Conservation (phyloP, 2,329 filamentous ascomycete species). For the Hysterium pulicare region DNA sequence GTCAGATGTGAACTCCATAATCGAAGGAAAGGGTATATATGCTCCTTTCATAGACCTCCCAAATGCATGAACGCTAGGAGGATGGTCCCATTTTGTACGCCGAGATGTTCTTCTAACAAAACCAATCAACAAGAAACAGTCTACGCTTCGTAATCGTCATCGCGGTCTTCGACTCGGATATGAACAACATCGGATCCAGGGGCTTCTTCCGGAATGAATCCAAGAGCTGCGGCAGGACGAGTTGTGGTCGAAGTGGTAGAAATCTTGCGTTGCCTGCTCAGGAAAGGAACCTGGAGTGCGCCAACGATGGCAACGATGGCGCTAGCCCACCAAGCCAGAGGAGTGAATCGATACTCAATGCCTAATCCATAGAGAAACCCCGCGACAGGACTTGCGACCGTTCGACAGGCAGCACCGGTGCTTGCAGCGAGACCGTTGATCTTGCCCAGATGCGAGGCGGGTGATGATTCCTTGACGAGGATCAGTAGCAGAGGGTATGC, state of each 20-base stretch:
- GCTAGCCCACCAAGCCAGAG: constrained; percentile 62
- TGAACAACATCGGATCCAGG: constrained; percentile 13
- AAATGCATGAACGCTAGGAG: too few species aligned
- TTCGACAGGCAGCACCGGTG: constrained; percentile 68
- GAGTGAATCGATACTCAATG: constrained; percentile 54
- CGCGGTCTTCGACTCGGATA: constrained; percentile 10
- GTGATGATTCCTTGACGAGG: constrained; percentile 68
- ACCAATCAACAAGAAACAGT: too few species aligned
- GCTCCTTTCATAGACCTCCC: too few species aligned
- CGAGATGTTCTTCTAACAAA: too few species aligned
- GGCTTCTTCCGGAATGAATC: constrained; percentile 21
- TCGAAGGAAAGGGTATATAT: too few species aligned
- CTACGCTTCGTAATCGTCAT: neutral
- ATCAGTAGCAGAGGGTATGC: constrained; percentile 68
- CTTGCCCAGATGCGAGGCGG: constrained; percentile 60
- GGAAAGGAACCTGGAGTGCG: constrained; percentile 54
- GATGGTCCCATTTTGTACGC: too few species aligned
- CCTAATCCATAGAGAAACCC: constrained; percentile 65
- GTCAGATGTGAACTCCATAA: too few species aligned
- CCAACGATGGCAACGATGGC: constrained; percentile 55
- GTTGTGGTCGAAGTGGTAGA: constrained; percentile 20
- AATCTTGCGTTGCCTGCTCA: constrained; percentile 48
- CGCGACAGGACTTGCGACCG: constrained; percentile 64
- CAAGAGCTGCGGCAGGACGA: constrained; percentile 24
- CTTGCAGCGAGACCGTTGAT: constrained; percentile 72